Evolutionary conservation across 805 yeast genomes (phyloP).

Genomic region (Groenewaldozyma salmanticensis): DNA sequence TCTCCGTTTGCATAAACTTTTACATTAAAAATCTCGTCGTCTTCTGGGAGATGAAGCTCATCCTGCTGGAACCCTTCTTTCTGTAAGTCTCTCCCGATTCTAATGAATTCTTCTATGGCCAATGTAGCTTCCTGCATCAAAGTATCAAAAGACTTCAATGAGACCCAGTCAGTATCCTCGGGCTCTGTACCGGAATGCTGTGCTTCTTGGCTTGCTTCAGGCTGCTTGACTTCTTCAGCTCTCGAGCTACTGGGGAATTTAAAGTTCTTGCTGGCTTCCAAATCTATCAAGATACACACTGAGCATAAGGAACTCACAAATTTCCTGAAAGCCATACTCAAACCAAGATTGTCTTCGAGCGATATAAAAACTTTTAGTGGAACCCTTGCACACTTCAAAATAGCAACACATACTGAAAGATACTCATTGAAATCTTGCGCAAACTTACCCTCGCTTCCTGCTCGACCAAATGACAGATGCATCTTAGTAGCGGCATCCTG

Average conservation of each 20-base stretch:
- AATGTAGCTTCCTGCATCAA: neutral
- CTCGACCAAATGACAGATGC: no score
- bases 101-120: neutral
- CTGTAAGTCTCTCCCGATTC: neutral
- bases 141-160: neutral
- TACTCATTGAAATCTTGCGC: neutral
- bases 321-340: neutral
- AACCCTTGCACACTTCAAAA: neutral
- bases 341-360: neutral
- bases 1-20: neutral
- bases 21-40: neutral
- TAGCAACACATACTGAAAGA: neutral
- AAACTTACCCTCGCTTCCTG: neutral
- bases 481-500: no score
- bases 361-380: neutral
- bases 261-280: neutral
- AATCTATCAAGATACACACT: neutral
- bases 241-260: no score
- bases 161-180: neutral
- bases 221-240: neutral
- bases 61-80: neutral
- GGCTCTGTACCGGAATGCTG: no score
- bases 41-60: neutral
- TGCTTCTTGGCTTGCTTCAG: neutral
- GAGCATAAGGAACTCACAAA: no score